phyloP scores from a whole-genome alignment of 345 rosid species.

The Trapa incisa region DNA sequence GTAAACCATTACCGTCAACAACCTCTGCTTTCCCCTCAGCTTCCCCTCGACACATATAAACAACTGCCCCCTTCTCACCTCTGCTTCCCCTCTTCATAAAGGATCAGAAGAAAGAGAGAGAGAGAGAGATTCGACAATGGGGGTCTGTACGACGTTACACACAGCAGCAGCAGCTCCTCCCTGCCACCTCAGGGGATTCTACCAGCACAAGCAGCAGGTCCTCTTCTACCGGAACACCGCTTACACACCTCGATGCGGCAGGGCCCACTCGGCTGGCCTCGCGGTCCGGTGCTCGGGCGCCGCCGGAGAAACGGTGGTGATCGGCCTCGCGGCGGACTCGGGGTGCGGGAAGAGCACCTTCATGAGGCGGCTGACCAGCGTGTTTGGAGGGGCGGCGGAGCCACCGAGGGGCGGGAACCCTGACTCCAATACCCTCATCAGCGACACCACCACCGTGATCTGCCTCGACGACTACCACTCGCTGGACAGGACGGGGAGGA shows the following conservation, averaged over 20 bases:
- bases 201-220: conserved; percentile 4
- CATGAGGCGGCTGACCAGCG: conserved; percentile 87
- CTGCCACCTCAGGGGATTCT: conserved; percentile 7
- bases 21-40: conserved; percentile 11
- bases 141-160: conserved; percentile 6
- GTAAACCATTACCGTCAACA: conserved; percentile 11
- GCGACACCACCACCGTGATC: conserved; percentile 86
- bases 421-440: conserved; percentile 90
- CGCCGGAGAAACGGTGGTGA: conserved; percentile 41
- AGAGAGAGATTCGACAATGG: conserved; percentile 2
- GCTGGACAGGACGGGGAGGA: conserved; percentile 75
- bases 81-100: conserved; percentile 8
- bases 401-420: conserved; percentile 96
- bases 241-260: neutral
- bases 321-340: conserved; percentile 90
- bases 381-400: conserved; percentile 91
- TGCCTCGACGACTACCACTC: conserved; percentile 95
- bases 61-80: too few relatives aligned
- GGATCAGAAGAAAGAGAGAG: neutral
- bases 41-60: neutral
- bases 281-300: conserved; percentile 1
- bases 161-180: neutral
- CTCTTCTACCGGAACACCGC: conserved; percentile 6
- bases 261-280: neutral
- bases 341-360: conserved; percentile 96